Conservation (phyloP, 306 rosid species). For the Lotus japonicus region DNA sequence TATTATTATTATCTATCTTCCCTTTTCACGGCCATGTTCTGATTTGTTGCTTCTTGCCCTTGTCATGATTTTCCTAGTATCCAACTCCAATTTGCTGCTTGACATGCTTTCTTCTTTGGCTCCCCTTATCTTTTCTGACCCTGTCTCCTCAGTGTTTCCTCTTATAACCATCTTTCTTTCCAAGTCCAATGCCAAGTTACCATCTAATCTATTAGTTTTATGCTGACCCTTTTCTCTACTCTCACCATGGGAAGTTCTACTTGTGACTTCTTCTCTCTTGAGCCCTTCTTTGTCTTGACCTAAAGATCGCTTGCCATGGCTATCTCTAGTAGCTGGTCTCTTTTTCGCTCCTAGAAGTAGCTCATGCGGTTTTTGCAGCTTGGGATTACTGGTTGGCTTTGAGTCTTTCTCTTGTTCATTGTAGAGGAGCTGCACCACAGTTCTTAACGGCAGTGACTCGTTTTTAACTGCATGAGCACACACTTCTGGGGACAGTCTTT, state of each 20-base stretch:
- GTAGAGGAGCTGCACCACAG: conserved; percentile 78
- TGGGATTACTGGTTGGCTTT: conserved; percentile 21
- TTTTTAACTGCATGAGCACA: conserved; percentile 74
- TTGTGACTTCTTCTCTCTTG: conserved; percentile 33
- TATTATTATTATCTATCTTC: conserved; percentile 33
- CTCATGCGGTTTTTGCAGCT: conserved; percentile 36
- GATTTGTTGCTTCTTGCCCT: conserved; percentile 61
- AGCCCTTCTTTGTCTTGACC: conserved; percentile 37
- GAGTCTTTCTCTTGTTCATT: conserved; percentile 69
- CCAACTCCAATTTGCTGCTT: conserved; percentile 41
- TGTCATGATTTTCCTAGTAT: conserved; percentile 38
- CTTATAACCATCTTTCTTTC: conserved; percentile 41
- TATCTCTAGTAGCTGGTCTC: conserved; percentile 33
- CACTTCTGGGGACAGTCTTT: conserved; percentile 58
- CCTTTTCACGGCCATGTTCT: conserved; percentile 55
- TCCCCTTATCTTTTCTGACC: conserved; percentile 29
- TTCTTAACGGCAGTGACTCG: conserved; percentile 73
- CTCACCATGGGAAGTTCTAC: conserved; percentile 36
- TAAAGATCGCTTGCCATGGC: conserved; percentile 35
- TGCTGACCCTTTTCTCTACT: conserved; percentile 39
- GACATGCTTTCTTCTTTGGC: conserved; percentile 31
- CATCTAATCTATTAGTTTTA: conserved; percentile 36
- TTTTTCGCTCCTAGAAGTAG: conserved; percentile 38
- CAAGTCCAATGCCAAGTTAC: conserved; percentile 35
- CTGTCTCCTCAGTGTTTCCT: conserved; percentile 35